Evolutionary conservation across 2,329 filamentous ascomycete species (phyloP).

Genomic region (Chalaropsis thielavioides): DNA sequence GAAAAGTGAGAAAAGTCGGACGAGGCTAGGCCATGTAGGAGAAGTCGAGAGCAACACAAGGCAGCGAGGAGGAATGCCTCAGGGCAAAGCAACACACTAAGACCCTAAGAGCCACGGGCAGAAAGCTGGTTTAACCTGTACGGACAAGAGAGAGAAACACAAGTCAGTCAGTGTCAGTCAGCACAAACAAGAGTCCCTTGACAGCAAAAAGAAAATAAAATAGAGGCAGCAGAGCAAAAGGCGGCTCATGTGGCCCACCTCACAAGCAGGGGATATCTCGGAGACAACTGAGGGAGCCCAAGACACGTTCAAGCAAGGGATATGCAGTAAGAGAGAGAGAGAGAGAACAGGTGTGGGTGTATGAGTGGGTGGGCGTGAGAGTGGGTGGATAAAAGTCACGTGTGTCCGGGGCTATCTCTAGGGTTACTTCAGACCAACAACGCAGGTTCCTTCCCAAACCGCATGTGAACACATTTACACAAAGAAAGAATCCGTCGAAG

Average conservation of each 20-base stretch:
- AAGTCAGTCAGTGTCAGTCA: background rate
- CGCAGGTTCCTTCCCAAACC: background rate
- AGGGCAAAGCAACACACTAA: background rate
- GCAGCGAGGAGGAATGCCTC: background rate
- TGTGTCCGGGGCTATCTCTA: background rate
- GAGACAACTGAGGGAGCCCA: background rate
- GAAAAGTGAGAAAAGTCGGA: background rate
- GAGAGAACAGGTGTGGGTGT: background rate
- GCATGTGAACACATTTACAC: too few relatives aligned
- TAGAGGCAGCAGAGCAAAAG: background rate
- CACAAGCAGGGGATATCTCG: background rate
- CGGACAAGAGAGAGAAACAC: background rate
- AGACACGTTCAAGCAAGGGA: background rate
- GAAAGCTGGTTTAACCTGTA: conserved; percentile 1
- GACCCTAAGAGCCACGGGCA: background rate
- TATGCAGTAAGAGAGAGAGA: background rate
- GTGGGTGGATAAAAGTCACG: background rate
- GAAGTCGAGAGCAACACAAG: background rate
- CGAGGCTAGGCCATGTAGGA: background rate
- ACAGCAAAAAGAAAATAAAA: background rate
- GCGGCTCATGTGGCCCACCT: background rate
- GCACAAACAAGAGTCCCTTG: background rate
- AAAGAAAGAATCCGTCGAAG: background rate
- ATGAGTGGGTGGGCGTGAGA: background rate
- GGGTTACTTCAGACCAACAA: background rate